Evolutionary conservation across 2,329 filamentous ascomycete genomes (phyloP).

Genomic region (Exophiala xenobiotica): DNA sequence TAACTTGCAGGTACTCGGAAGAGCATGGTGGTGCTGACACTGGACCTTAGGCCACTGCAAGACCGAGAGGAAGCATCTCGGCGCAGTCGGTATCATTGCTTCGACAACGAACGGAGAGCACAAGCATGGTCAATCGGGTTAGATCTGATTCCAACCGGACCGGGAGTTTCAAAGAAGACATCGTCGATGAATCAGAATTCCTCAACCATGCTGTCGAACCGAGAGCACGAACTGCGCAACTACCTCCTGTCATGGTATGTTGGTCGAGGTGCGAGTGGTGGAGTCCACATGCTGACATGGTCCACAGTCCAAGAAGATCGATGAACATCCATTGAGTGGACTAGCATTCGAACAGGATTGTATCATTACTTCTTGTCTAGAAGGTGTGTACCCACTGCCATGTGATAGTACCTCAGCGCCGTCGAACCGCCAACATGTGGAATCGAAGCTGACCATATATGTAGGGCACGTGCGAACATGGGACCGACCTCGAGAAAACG

Average conservation of each 20-base stretch:
- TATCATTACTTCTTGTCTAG: slow-evolving; percentile 88
- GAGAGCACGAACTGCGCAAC: slow-evolving; percentile 75
- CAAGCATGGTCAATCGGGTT: slow-evolving; percentile 56
- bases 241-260: slow-evolving; percentile 85
- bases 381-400: slow-evolving; percentile 60
- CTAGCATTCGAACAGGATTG: slow-evolving; percentile 90
- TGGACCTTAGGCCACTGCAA: slow-evolving; percentile 27
- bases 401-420: slow-evolving; percentile 18
- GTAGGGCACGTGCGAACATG: slow-evolving; percentile 74
- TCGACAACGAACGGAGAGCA: slow-evolving; percentile 63
- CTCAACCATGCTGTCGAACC: slow-evolving; percentile 80
- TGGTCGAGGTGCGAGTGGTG: background rate
- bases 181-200: slow-evolving; percentile 56
- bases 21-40: background rate
- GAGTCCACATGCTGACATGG: slow-evolving; percentile 12
- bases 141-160: slow-evolving; percentile 67
- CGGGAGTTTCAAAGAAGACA: slow-evolving; percentile 33
- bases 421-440: background rate
- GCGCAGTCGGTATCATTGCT: slow-evolving; percentile 46
- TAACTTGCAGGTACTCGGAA: no score
- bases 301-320: slow-evolving; percentile 73
- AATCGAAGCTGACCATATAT: slow-evolving; percentile 20
- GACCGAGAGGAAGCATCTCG: slow-evolving; percentile 50
- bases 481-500: slow-evolving; percentile 59
- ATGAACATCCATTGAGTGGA: slow-evolving; percentile 84